Evolutionary conservation across 1,284 basidiomycete species (phyloP).

Genomic region (Melampsora americana): DNA sequence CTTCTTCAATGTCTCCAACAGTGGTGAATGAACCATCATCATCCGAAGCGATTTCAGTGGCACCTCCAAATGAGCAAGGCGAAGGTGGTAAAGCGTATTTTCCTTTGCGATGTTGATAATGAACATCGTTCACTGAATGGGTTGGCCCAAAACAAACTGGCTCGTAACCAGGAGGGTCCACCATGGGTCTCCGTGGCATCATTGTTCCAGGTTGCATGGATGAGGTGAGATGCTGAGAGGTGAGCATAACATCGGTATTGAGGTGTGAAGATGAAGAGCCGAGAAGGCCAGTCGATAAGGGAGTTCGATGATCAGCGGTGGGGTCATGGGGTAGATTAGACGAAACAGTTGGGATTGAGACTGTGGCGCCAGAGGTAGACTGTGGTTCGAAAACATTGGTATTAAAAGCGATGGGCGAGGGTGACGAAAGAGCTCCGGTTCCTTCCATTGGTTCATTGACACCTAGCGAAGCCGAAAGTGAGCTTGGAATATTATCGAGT

Average conservation of each 20-base stretch:
- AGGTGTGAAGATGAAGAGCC: too few relatives aligned
- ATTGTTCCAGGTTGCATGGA: neutral
- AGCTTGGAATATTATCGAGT: too few relatives aligned
- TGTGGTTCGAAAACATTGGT: slow-evolving; percentile 38
- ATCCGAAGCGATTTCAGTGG: neutral
- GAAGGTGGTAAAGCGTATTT: slow-evolving; percentile 31
- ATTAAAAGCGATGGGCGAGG: slow-evolving; percentile 30
- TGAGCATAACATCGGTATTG: slow-evolving; percentile 1
- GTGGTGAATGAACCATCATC: slow-evolving; percentile 3
- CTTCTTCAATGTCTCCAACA: slow-evolving; percentile 1
- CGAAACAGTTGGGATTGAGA: slow-evolving; percentile 16
- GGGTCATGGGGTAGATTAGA: slow-evolving; percentile 12
- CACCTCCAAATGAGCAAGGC: slow-evolving; percentile 14
- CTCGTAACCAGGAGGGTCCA: slow-evolving; percentile 36
- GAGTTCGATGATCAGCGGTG: slow-evolving; percentile 5
- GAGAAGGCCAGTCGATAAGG: too few relatives aligned
- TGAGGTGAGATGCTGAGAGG: slow-evolving; percentile 8
- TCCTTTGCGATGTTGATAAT: slow-evolving; percentile 18
- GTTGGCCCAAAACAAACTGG: slow-evolving; percentile 18
- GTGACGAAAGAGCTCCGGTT: slow-evolving; percentile 26
- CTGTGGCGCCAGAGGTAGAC: slow-evolving; percentile 24
- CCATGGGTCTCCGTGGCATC: neutral
- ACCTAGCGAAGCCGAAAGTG: too few relatives aligned
- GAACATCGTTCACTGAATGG: slow-evolving; percentile 19
- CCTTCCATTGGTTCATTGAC: too few relatives aligned